phyloP scores from a whole-genome alignment of 2,329 filamentous ascomycete species.

The Didymella exigua region DNA sequence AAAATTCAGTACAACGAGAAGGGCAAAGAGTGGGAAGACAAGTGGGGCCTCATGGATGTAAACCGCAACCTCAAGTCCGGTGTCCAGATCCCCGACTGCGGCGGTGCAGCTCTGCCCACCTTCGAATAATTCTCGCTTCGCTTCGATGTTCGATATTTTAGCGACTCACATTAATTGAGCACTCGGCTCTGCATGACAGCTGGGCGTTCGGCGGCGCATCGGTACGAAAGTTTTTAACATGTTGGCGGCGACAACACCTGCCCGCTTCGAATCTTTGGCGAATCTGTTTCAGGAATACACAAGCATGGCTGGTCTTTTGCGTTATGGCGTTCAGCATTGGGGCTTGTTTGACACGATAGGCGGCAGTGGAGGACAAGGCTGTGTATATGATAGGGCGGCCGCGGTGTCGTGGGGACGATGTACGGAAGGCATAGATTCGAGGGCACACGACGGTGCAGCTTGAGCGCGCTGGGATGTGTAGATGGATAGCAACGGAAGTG shows the following conservation, averaged over 20 bases:
- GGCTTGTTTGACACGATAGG: slow-evolving; percentile 8
- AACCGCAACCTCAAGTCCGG: slow-evolving; percentile 83
- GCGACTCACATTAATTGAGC: slow-evolving; percentile 12
- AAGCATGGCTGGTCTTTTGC: slow-evolving; percentile 13
- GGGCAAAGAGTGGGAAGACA: slow-evolving; percentile 82
- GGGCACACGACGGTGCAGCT: not conserved
- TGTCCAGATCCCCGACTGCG: slow-evolving; percentile 85
- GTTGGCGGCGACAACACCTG: slow-evolving; percentile 9
- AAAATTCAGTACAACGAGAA: slow-evolving; percentile 74
- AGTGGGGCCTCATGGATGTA: slow-evolving; percentile 91
- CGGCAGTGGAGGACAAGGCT: slow-evolving; percentile 2
- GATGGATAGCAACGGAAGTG: slow-evolving; percentile 6
- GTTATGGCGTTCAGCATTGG: slow-evolving; percentile 8
- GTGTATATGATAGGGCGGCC: slow-evolving; percentile 7
- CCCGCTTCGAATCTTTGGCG: slow-evolving; percentile 15
- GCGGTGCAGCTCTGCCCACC: slow-evolving; percentile 62
- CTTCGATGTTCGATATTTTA: slow-evolving; percentile 16
- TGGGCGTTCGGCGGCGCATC: slow-evolving; percentile 31
- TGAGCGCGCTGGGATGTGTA: slow-evolving; percentile 1
- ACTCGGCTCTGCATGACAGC: slow-evolving; percentile 26
- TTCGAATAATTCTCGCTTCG: slow-evolving; percentile 11
- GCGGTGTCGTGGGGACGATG: not conserved
- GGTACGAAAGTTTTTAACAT: slow-evolving; percentile 22
- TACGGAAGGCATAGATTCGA: not conserved
- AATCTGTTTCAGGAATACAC: slow-evolving; percentile 19